Percentiles rank a stretch among this genome's conserved stretches.
Evolutionary conservation across 108 stramenopile species (phyloP).

Genomic region (Hondaea fermentalgiana): DNA sequence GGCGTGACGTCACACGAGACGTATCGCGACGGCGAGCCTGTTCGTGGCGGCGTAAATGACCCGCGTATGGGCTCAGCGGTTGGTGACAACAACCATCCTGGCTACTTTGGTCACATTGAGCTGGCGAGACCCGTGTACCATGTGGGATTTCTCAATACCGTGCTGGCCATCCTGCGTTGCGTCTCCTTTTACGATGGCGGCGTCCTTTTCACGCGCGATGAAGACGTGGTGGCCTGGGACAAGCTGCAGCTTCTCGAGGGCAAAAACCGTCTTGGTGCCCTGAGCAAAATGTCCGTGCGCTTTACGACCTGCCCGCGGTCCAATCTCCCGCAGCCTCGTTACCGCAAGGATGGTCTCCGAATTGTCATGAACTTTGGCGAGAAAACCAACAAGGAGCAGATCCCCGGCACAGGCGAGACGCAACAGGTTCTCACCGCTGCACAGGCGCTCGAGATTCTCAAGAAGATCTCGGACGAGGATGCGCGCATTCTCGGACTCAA

Average conservation of each 20-base stretch:
- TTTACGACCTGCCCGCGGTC: not conserved
- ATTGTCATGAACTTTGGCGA: slow-evolving; percentile 11
- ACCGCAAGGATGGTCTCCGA: not conserved
- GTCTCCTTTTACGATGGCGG: slow-evolving; percentile 86
- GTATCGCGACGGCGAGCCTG: slow-evolving; percentile 68
- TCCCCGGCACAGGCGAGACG: slow-evolving; percentile 65
- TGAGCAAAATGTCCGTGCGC: not conserved
- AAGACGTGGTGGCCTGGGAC: slow-evolving; percentile 48
- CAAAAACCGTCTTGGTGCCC: not conserved
- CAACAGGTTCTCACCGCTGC: slow-evolving; percentile 80
- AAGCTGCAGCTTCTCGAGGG: not conserved
- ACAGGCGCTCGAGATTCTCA: slow-evolving; percentile 73
- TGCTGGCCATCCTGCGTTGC: slow-evolving; percentile 77
- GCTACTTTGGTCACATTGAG: slow-evolving; percentile 97
- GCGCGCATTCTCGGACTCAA: slow-evolving; percentile 76
- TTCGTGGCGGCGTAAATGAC: slow-evolving; percentile 92
- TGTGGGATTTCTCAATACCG: slow-evolving; percentile 79
- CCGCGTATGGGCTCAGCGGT: slow-evolving; percentile 77
- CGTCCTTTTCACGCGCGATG: slow-evolving; percentile 53
- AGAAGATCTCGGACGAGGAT: slow-evolving; percentile 84
- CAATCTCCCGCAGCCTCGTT: not conserved
- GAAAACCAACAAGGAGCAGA: not conserved
- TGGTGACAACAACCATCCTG: slow-evolving; percentile 75
- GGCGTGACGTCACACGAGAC: slow-evolving; percentile 74
- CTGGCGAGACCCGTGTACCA: slow-evolving; percentile 91